Evolutionary conservation across 2,329 filamentous ascomycete genomes (phyloP).

Genomic region (Colletotrichum tofieldiae): DNA sequence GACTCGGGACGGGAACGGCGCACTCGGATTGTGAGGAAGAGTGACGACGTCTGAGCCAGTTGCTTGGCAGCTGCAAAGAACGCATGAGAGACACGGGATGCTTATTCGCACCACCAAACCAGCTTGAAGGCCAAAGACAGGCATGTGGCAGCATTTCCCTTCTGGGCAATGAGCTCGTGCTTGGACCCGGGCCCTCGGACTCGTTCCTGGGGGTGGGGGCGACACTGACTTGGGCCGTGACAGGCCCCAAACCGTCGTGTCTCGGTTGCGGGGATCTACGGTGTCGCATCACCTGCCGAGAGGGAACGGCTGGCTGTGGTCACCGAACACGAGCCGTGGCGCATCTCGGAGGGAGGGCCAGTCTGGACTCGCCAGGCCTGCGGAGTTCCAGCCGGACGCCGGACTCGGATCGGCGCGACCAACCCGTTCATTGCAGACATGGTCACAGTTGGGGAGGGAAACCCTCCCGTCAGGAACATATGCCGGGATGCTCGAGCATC

Average conservation of each 20-base stretch:
- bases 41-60: not conserved
- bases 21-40: not conserved
- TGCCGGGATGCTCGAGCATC: not conserved
- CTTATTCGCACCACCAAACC: not conserved
- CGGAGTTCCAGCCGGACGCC: not conserved
- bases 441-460: too few relatives aligned
- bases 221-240: conserved; percentile 20
- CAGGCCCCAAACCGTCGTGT: conserved; percentile 17
- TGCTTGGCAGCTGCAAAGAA: not conserved
- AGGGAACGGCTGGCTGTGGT: not conserved
- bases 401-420: not conserved
- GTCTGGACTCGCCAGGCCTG: not conserved
- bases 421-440: not conserved
- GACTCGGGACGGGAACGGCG: not conserved
- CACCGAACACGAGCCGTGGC: conserved; percentile 25
- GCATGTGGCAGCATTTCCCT: not conserved
- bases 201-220: not conserved
- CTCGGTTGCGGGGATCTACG: not conserved
- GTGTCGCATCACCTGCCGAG: conserved; percentile 3
- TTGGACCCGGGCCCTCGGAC: conserved; percentile 30
- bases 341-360: not conserved
- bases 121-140: not conserved
- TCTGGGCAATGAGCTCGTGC: conserved; percentile 29
- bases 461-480: not conserved
- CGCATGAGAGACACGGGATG: not conserved